Conservation (phyloP, 805 yeast species). For the Diddensiella caesifluorescens region DNA sequence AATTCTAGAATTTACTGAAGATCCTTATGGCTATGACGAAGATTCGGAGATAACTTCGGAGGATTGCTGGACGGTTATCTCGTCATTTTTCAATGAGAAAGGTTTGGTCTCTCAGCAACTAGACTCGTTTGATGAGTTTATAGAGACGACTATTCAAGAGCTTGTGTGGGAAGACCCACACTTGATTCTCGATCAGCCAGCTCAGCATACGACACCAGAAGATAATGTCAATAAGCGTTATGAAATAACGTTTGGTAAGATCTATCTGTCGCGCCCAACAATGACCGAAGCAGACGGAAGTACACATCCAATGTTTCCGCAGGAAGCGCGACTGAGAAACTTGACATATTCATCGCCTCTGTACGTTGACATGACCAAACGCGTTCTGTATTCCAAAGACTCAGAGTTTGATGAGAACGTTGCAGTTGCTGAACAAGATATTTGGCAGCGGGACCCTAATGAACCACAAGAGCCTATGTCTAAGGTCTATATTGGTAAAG, state of each 20-base stretch:
- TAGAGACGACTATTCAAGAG: constrained; percentile 93
- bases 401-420: constrained; percentile 39
- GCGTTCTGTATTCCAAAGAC: constrained; percentile 71
- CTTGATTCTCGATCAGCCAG: constrained; percentile 93
- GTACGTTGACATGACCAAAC: constrained; percentile 91
- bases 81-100: constrained; percentile 91
- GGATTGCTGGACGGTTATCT: constrained; percentile 98
- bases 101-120: constrained; percentile 97
- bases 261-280: constrained; percentile 92
- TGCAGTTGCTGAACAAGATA: constrained; percentile 38
- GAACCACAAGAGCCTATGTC: constrained; percentile 67
- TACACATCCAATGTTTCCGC: constrained; percentile 98
- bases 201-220: constrained; percentile 88
- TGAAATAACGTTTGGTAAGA: constrained; percentile 96
- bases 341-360: constrained; percentile 94
- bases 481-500: constrained; percentile 89
- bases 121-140: constrained; percentile 97
- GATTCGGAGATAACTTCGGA: constrained; percentile 81
- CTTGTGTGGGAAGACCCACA: constrained; percentile 94
- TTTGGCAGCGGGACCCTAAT: constrained; percentile 55
- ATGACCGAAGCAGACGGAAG: constrained; percentile 99
- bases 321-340: constrained; percentile 94
- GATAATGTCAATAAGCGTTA: constrained; percentile 89
- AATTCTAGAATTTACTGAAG: constrained; percentile 29
- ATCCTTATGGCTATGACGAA: constrained; percentile 70